Percentiles rank a stretch among this genome's conserved stretches.
Evolutionary conservation across 139 green algal species (phyloP).

Genomic region (Parachlorella kessleri): DNA sequence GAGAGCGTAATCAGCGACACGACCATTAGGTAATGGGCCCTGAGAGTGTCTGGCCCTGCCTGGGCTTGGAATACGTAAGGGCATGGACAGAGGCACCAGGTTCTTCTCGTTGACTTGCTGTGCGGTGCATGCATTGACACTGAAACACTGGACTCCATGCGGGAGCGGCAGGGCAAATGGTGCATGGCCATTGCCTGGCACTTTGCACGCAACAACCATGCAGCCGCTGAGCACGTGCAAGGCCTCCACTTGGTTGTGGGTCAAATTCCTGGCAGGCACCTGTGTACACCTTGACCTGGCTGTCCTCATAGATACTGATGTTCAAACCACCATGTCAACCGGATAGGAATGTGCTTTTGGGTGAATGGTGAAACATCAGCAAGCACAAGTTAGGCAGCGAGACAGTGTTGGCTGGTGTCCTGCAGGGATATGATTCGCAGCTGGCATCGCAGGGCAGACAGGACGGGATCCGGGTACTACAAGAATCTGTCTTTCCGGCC

Average conservation of each 20-base stretch:
- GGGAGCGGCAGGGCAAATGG: background rate
- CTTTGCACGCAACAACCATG: background rate
- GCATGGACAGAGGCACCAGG: background rate
- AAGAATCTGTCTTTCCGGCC: background rate
- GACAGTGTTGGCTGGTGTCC: no score
- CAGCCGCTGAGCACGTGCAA: no score
- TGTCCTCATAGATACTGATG: background rate
- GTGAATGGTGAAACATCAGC: no score
- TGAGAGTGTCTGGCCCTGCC: background rate
- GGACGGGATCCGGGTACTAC: background rate
- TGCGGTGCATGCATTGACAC: background rate
- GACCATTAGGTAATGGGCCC: background rate
- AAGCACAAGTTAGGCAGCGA: no score
- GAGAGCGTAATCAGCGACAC: background rate
- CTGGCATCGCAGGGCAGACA: background rate
- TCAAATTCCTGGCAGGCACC: background rate
- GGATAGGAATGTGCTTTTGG: no score
- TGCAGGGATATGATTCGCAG: background rate
- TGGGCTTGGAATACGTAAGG: background rate
- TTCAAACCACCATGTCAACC: background rate
- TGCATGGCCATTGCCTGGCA: background rate
- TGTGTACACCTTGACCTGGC: background rate
- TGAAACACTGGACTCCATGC: no score
- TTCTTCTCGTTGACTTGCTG: background rate
- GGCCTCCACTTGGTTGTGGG: no score